Evolutionary conservation across 169 alveolate genomes (phyloP).

Genomic region (Plasmodium inui): DNA sequence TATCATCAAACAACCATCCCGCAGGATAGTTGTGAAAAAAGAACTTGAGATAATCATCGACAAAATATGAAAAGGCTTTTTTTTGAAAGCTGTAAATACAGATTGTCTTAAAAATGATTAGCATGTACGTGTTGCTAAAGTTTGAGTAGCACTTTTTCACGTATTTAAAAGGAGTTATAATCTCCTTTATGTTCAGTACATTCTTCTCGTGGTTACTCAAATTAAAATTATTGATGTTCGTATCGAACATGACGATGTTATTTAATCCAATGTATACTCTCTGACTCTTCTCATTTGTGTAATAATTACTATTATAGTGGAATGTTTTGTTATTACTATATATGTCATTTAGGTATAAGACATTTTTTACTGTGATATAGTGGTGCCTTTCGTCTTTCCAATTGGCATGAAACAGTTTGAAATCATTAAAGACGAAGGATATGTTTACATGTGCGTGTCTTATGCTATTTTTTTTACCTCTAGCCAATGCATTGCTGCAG

Average conservation of each 20-base stretch:
- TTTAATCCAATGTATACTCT: conserved; percentile 61
- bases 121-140: conserved; percentile 50
- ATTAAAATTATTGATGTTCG: conserved; percentile 55
- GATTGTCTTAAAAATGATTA: conserved; percentile 40
- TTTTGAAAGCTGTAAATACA: conserved; percentile 51
- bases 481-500: neutral
- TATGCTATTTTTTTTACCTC: neutral
- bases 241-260: conserved; percentile 43
- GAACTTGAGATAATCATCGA: conserved; percentile 56
- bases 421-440: conserved; percentile 68
- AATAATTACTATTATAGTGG: conserved; percentile 74
- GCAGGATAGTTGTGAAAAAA: conserved; percentile 72
- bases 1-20: conserved; percentile 62
- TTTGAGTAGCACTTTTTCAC: conserved; percentile 53
- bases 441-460: conserved; percentile 21
- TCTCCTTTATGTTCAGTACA: conserved; percentile 29
- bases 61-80: conserved; percentile 60
- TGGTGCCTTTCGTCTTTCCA: neutral
- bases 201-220: conserved; percentile 52
- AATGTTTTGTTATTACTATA: conserved; percentile 48
- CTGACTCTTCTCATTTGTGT: conserved; percentile 29
- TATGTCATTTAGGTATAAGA: conserved; percentile 55
- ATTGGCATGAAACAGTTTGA: conserved; percentile 18
- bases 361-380: conserved; percentile 48
- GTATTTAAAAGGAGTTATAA: conserved; percentile 72